A percentile compares a stretch with the other conserved stretches of the same genome.
phyloP scores from a whole-genome alignment of 164 flowering plant species.

The Euptelea pleiosperma region DNA sequence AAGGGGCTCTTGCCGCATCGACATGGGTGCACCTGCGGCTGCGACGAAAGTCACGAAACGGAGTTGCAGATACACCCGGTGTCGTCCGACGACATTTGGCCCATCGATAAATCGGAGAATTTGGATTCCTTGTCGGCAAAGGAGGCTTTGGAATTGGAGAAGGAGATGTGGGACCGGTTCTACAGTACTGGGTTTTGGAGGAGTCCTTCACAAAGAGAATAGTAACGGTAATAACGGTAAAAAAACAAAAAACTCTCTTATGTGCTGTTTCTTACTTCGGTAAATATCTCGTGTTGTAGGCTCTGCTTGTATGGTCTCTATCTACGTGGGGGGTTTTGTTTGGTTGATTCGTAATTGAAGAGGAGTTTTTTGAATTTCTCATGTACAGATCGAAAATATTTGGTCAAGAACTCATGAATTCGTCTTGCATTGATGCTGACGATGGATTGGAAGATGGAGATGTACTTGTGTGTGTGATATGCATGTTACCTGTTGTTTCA shows the following conservation, averaged over 20 bases:
- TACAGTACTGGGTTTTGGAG: conserved; percentile 86
- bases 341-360: too few relatives aligned
- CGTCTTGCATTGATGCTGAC: not conserved
- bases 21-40: conserved; percentile 27
- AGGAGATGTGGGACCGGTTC: conserved; percentile 78
- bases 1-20: conserved; percentile 29
- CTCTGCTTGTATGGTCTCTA: not conserved
- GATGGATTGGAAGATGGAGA: not conserved
- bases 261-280: not conserved
- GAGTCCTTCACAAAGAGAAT: conserved; percentile 56
- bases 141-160: conserved; percentile 53
- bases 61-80: conserved; percentile 34
- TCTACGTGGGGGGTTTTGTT: not conserved
- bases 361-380: too few relatives aligned
- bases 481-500: too few relatives aligned
- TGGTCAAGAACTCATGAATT: too few relatives aligned
- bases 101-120: not conserved
- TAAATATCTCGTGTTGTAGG: too few relatives aligned
- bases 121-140: conserved; percentile 12
- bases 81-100: not conserved
- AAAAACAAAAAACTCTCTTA: too few relatives aligned
- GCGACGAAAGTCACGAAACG: conserved; percentile 38
- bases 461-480: not conserved
- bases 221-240: not conserved
- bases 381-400: too few relatives aligned